Base-by-base conservation (phyloP, 2,329 filamentous ascomycete genomes). In the Magnaporthales sp. region DNA sequence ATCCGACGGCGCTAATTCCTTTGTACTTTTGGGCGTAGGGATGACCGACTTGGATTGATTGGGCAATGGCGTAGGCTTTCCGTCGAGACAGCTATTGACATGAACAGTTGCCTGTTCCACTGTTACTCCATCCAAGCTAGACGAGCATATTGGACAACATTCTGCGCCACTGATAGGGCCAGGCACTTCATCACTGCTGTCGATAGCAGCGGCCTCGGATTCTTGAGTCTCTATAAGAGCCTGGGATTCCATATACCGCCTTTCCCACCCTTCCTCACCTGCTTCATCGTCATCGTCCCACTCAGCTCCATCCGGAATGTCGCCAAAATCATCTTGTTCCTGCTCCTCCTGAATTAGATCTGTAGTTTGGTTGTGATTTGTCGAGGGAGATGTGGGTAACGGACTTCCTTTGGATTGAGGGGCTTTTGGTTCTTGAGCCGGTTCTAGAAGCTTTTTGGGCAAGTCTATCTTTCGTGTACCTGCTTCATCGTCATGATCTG, bases 11-110 rank as follows among this genome's bases (percentile, higher is more conserved):
- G 70, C 56, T 8, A 66, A 8, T 5, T 27, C 11, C 30, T 31
- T 31, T 38, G 29, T 32, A 15, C 68, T 68, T 63, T 70, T 70
- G 9, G 70, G 30, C 4, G 67, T 46, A 30, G 71, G 67, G 4
- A 15, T 46, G 8, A 38, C 4, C 31, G 70, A 60, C 30, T 72
- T 69, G 24, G 72, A 68, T 29, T 71, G 70, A 38, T 73, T 72
- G 7, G 78, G 84, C 15, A 90, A 72, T 1, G 89, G 84, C 61
- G 87, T 84, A 5, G 90, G 85, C 62, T 90, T 90, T 1, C 92
- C 92, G 74, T 99, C 95, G 2, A 99, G 82, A 77, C 95, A 99
- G 10, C 89, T 87, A 75, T 99, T 99, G 70, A 99, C 95, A 76
- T 99, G 95, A 1, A 89, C 79, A 7, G 90, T 91, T 10, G 89